Evolutionary conservation across 2,329 filamentous ascomycete genomes (phyloP), one percentile per base, ranked within the genome.

Genomic region (Magnaporthales sp.): DNA sequence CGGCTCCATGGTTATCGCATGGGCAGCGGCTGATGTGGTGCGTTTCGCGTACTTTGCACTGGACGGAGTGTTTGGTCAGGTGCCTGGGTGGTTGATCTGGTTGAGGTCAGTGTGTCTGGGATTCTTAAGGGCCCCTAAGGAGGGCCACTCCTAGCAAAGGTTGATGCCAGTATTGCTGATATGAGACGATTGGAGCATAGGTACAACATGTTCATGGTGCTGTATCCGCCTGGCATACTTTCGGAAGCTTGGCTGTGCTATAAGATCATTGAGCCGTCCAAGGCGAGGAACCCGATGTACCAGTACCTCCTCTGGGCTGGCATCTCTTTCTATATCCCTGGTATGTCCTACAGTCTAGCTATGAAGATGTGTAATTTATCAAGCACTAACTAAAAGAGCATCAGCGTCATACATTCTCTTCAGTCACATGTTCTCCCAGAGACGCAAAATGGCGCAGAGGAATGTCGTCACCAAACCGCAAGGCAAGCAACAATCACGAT

Each of bases 21-120:
- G 89, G 89, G 84, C 83, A 13, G 73, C 86, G 46, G 90, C 88
- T 1, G 89, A 91, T 76, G 83, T 89, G n/a, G 83, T 90, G 66
- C 82, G 89, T 22, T 91, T 91, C 77, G 81, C 82, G 22, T 91
- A 87, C 75, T 91, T 91, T 73, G 86, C 85, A 22, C 80, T 84
- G 71, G 83, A 83, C 70, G 76, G 86, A 8, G 72, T 73, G 62
- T 22, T 27, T 7, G 75, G 77, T 1, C 69, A 74, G 30, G 83
- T 89, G 0, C 86, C 87, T 0, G 73, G 68, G 1, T 80, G 80
- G 71, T 78, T 89, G 77, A 82, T 80, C 38, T 90, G 87, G 86
- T 75, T 88, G 72, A 76, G 86, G 74, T 72, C 22, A 58, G 67
- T 58, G n/a, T 58, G 3, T 26, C 22, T 22, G 54, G 22, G 9